Evolutionary conservation across 2,329 filamentous ascomycete genomes (phyloP).

Genomic region (Colletotrichum melonis): DNA sequence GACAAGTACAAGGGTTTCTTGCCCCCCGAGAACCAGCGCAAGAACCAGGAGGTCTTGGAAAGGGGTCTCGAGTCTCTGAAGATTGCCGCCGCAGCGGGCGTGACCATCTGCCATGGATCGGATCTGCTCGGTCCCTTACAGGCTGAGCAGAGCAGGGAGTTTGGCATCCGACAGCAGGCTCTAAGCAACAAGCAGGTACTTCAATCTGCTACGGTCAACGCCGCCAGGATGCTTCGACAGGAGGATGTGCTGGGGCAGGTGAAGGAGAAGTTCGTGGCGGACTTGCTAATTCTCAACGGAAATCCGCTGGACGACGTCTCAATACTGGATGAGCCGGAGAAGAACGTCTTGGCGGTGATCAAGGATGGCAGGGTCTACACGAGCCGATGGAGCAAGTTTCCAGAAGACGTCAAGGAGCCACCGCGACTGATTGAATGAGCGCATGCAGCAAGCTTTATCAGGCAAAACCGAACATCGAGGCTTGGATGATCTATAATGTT

Average conservation of each 20-base stretch:
- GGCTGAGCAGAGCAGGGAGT: conserved; percentile 46
- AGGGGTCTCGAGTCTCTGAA: conserved; percentile 58
- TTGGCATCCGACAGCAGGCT: conserved; percentile 42
- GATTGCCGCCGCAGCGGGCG: conserved; percentile 62
- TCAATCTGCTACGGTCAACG: conserved; percentile 54
- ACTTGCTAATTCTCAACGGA: conserved; percentile 61
- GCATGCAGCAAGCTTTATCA: too few species aligned
- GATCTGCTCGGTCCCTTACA: conserved; percentile 47
- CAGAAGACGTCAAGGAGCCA: conserved; percentile 36
- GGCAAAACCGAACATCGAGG: background rate
- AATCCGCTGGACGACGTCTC: conserved; percentile 68
- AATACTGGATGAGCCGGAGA: conserved; percentile 59
- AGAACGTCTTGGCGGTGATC: conserved; percentile 61
- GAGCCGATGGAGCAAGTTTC: conserved; percentile 42
- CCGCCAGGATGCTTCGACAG: conserved; percentile 60
- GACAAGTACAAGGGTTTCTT: conserved; percentile 56
- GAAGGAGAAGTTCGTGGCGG: conserved; percentile 60
- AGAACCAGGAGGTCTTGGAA: conserved; percentile 62
- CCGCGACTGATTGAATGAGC: conserved; percentile 16
- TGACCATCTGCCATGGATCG: conserved; percentile 66
- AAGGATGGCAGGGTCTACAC: conserved; percentile 62
- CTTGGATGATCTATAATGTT: background rate
- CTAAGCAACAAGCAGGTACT: conserved; percentile 42
- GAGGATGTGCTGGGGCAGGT: conserved; percentile 61
- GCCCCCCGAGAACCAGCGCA: conserved; percentile 55